A percentile compares a stretch with the other conserved stretches of the same genome.
phyloP scores from a whole-genome alignment of 169 alveolate species.

The Eimeria maxima region DNA sequence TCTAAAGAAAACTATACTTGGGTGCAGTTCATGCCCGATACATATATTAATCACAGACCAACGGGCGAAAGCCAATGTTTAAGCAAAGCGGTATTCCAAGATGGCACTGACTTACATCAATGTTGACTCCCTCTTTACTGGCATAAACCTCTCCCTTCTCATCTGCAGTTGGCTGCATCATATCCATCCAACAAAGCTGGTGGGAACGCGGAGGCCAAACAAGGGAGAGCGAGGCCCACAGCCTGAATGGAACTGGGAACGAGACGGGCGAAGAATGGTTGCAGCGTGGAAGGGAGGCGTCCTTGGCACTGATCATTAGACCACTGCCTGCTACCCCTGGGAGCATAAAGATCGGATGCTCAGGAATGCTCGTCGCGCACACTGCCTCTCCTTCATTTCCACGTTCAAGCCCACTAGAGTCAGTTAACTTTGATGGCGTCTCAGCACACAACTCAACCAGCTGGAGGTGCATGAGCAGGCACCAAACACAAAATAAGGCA shows the following conservation, averaged over 20 bases:
- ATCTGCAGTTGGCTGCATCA: constrained; percentile 67
- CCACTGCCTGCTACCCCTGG: constrained; percentile 84
- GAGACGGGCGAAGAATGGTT: background rate
- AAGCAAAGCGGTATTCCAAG: background rate
- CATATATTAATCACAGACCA: background rate
- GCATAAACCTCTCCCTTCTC: constrained; percentile 67
- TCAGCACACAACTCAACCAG: background rate
- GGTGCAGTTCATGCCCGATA: background rate
- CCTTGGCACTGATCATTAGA: constrained; percentile 21
- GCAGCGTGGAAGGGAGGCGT: constrained; percentile 48
- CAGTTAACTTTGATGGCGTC: background rate
- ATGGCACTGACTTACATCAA: background rate
- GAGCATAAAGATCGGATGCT: constrained; percentile 67
- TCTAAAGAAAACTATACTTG: background rate
- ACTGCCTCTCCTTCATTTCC: background rate
- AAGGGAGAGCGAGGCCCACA: constrained; percentile 81
- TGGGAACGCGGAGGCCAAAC: constrained; percentile 54
- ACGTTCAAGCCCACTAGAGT: background rate
- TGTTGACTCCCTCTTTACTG: constrained; percentile 32
- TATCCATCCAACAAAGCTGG: constrained; percentile 81
- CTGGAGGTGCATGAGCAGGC: background rate
- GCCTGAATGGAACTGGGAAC: constrained; percentile 46
- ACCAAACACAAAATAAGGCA: background rate
- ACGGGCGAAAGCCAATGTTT: background rate
- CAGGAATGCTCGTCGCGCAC: background rate